Evolutionary conservation across 2,329 filamentous ascomycete species (phyloP).

Genomic region (Raffaelea deltoideospora): DNA sequence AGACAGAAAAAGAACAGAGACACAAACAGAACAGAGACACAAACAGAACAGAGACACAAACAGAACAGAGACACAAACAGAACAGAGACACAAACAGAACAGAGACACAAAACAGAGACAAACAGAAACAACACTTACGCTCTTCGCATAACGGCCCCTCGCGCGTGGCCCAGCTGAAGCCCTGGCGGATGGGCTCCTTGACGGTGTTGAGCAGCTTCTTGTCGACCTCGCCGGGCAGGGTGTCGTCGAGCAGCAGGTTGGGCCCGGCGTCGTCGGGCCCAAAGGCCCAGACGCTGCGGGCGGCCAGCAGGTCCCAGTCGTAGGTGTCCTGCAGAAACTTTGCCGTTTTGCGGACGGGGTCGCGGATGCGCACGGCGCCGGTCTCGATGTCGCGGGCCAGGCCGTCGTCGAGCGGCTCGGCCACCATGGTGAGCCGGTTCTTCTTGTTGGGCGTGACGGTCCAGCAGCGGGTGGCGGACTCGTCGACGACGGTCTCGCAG

Average conservation of each 20-base stretch:
- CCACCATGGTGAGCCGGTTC: conserved; percentile 98
- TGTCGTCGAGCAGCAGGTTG: conserved; percentile 95
- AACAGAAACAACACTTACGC: conserved; percentile 45
- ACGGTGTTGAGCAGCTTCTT: conserved; percentile 79
- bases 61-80: too few relatives aligned
- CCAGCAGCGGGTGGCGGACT: conserved; percentile 95
- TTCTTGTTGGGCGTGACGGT: conserved; percentile 98
- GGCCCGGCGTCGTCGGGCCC: conserved; percentile 88
- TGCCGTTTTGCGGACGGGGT: conserved; percentile 82
- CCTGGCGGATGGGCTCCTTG: conserved; percentile 84
- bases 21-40: too few relatives aligned
- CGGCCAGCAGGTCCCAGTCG: conserved; percentile 89
- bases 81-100: too few relatives aligned
- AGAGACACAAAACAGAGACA: too few relatives aligned
- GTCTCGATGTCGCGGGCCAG: conserved; percentile 91
- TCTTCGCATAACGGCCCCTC: conserved; percentile 97
- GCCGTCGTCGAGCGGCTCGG: conserved; percentile 86
- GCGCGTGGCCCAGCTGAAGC: conserved; percentile 89
- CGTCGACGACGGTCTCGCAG: conserved; percentile 95
- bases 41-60: too few relatives aligned
- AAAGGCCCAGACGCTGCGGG: conserved; percentile 95
- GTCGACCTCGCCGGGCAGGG: conserved; percentile 84
- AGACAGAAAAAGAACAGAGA: too few relatives aligned
- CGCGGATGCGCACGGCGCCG: conserved; percentile 78
- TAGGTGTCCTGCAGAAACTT: conserved; percentile 97